Base-by-base conservation (phyloP, 345 rosid genomes). In the Reutealis trisperma region DNA sequence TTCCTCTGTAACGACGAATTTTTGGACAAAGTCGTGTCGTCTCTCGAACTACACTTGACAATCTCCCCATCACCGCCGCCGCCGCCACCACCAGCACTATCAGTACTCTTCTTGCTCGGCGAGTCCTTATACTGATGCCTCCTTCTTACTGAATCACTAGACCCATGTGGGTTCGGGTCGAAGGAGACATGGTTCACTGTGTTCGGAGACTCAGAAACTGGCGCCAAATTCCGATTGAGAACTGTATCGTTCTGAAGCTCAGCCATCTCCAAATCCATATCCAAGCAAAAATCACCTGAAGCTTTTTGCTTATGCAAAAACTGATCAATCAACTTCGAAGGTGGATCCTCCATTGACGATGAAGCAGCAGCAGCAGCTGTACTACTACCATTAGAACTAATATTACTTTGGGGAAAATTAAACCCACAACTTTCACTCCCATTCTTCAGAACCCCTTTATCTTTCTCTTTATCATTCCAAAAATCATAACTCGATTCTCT, bases 301-400 rank as follows among this genome's bases (percentile, higher is more conserved):
- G 91, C 95, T 74, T 82, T 80, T 58, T 94, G 98, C 25, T 87
- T 84, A 80, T 88, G 91, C 69, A 93, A 82, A 78, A 94, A 93
- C 83, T 85, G 90, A 60, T 85, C 86, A 18, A 94, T 94, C 51
- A 91, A 79, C 87, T 77, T 86, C 1, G 97, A 90, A 1, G 93
- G 91, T 30, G 97, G 97, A 85, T 93, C 97, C 47, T 42, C 79
- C 49, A 19, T 51, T 34, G n/a, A 51, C 8, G 78, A 55, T 5
- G 79, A 52, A 1, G 27, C 21, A 67, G 60, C 42, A 16, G 51
- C 71, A 2, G 14, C 51, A 9, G 14, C 51, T 37, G 9, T 2
- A 25, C 6, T 32, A 22, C 73, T 55, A 0, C 27, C 22, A 14
- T 3, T 63, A 44, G 16, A 44, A n/a, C 54, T 58, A 66, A 11